Base-by-base conservation (phyloP, 257 asterid species). In the Haberlea rhodopensis region DNA sequence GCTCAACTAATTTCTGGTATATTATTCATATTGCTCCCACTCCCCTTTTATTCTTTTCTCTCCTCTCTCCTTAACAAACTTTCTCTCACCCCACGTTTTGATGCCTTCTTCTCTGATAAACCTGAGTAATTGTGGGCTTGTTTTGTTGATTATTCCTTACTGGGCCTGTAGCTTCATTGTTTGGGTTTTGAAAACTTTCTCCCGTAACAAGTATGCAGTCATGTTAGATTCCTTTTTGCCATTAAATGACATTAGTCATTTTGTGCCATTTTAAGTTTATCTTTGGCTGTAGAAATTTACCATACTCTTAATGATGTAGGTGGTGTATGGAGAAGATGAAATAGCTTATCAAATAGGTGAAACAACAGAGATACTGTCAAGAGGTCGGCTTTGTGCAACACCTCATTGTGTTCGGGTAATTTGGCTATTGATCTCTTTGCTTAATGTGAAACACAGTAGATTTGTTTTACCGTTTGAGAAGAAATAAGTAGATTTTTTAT, bases 261-360 rank as follows among this genome's bases (percentile, higher is more conserved):
- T n/a, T 54, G 21, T 40, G 64, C 1, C 54, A 55, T 26, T 59
- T 55, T n/a, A 2, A 53, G 40, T 60, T 20, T 21, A 8, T 55
- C 4, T 43, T 5, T 59, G 27, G 28, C 32, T 49, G 22, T 56
- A 24, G 43, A 49, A 34, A 27, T 32, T 48, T 75, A 34, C 23
- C 8, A 5, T 68, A 46, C 62, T 60, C 63, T 69, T 63, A 56
- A 69, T 75, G 63, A 53, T 71, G 64, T 71, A 87, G 96, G 96
- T 91, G 75, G 85, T 79, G 71, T 91, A 78, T 75, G 98, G 96
- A 71, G 88, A 84, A 77, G 86, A 82, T 69, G 95, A 88, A 72
- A 86, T 91, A 74, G 96, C 95, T 59, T 91, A 88, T 76, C 98
- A 91, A 71, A 82, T 91, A 60, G 96, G 98, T 68, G 96, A 91